Conservation (phyloP, 768 basidiomycete genomes). For the Boletus sp. region DNA sequence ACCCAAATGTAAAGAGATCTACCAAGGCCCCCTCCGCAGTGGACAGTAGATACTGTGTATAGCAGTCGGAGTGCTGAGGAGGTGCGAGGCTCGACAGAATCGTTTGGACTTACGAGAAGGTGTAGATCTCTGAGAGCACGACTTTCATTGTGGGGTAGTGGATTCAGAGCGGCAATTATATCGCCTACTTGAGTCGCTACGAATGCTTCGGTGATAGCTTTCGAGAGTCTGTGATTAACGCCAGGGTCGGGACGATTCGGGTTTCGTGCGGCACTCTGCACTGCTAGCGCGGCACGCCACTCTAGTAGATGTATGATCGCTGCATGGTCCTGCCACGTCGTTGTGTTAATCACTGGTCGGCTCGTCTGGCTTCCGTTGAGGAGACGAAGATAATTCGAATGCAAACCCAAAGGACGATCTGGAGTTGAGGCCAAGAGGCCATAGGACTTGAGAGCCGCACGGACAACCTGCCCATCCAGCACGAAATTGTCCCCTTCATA, state of each 20-base stretch:
- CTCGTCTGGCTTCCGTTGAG: conserved; percentile 29
- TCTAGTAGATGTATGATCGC: conserved; percentile 51
- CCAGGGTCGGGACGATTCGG: conserved; percentile 47
- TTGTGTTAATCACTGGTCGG: conserved; percentile 17
- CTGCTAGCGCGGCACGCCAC: conserved; percentile 60
- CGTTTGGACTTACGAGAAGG: conserved; percentile 26
- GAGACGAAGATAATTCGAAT: conserved; percentile 50
- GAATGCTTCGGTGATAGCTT: conserved; percentile 67
- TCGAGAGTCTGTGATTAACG: conserved; percentile 54
- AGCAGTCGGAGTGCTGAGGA: not conserved
- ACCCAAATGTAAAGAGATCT: conserved; percentile 56
- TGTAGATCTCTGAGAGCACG: conserved; percentile 19
- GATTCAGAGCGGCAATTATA: conserved; percentile 38
- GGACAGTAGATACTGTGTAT: conserved; percentile 55
- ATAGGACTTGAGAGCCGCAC: conserved; percentile 64
- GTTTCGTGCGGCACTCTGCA: conserved; percentile 39
- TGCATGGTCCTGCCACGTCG: conserved; percentile 38
- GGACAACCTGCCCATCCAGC: conserved; percentile 69
- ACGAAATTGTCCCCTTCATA: conserved; percentile 82
- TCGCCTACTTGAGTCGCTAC: conserved; percentile 53
- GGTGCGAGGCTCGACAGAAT: too few species aligned
- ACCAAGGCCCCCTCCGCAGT: conserved; percentile 51
- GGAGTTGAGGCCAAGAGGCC: conserved; percentile 37
- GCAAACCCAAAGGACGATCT: conserved; percentile 8
- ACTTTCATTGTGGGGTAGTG: conserved; percentile 16